These are phyloP conservation scores for Fusarium denticulatum DNA, from an alignment of 2,329 filamentous ascomycete genomes.

Conservation along the genomic window DNA sequence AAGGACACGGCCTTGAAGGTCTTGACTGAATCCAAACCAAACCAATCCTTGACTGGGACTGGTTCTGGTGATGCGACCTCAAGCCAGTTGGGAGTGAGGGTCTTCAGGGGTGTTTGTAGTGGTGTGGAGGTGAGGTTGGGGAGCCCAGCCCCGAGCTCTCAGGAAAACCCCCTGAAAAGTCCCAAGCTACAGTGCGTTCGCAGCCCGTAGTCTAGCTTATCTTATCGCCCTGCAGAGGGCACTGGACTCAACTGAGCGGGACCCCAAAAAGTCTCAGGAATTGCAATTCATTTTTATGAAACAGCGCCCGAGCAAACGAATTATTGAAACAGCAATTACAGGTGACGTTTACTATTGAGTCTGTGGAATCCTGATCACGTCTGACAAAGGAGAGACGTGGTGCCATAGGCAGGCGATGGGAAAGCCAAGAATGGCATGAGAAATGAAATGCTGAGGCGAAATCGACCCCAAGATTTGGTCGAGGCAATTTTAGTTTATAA, in stretches of 20 bases:
- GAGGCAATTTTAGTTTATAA: not conserved
- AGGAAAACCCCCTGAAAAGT: conserved; percentile 22
- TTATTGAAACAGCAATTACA: conserved; percentile 27
- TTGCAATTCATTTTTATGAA: conserved; percentile 35
- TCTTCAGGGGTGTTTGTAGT: conserved; percentile 29
- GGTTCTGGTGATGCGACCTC: conserved; percentile 23
- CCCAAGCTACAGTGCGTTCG: conserved; percentile 26
- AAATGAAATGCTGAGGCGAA: conserved; percentile 8
- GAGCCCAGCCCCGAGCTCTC: conserved; percentile 10
- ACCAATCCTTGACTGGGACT: conserved; percentile 4
- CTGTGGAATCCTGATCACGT: not conserved
- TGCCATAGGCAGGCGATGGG: conserved; percentile 1
- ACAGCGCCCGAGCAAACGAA: conserved; percentile 27
- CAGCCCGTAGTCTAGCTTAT: conserved; percentile 18
- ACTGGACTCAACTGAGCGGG: conserved; percentile 1
- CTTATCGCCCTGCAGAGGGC: conserved; percentile 33
- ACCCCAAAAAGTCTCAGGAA: conserved; percentile 11
- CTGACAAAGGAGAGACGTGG: conserved; percentile 17
- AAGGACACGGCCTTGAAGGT: conserved; percentile 22
- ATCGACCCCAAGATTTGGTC: conserved; percentile 5
- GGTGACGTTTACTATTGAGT: not conserved
- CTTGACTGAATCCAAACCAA: conserved; percentile 1
- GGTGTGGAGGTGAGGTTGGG: conserved; percentile 35
- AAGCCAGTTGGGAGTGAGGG: conserved; percentile 14
- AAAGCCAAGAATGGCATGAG: conserved; percentile 29